These are phyloP conservation scores for Acorus gramineus DNA, from an alignment of 106 monocot genomes.

Conservation along the genomic window DNA sequence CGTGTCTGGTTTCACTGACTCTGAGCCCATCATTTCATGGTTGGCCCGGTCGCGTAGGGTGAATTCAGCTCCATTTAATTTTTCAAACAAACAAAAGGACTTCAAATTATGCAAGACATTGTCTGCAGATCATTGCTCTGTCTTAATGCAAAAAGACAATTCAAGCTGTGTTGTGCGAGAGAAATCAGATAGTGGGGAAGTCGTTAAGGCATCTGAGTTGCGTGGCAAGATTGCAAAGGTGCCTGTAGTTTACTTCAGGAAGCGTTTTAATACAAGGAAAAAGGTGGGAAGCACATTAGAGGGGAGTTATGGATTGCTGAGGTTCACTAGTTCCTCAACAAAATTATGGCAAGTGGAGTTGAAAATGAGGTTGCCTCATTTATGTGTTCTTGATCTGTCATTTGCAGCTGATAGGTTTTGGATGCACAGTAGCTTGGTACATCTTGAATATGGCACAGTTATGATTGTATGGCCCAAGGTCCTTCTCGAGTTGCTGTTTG, in stretches of 20 bases:
- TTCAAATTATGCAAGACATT: slow-evolving; percentile 1
- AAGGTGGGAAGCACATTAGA: slow-evolving; percentile 6
- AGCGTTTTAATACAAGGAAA: slow-evolving; percentile 35
- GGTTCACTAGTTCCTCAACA: slow-evolving; percentile 7
- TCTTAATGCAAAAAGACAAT: too few relatives aligned
- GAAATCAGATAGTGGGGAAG: not conserved
- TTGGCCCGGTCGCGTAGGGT: slow-evolving; percentile 29
- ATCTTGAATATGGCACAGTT: too few relatives aligned
- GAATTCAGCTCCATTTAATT: slow-evolving; percentile 26
- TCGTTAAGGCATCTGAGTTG: not conserved
- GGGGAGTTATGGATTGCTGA: slow-evolving; percentile 6
- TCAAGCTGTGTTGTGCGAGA: not conserved
- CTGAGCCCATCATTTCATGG: slow-evolving; percentile 82
- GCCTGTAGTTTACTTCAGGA: slow-evolving; percentile 60
- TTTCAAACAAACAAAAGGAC: slow-evolving; percentile 25
- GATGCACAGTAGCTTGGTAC: too few relatives aligned
- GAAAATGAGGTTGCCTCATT: slow-evolving; percentile 21
- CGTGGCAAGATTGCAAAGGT: slow-evolving; percentile 14
- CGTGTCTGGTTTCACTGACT: slow-evolving; percentile 20
- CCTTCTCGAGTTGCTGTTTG: too few relatives aligned
- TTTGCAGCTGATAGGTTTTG: too few relatives aligned
- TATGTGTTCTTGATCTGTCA: not conserved
- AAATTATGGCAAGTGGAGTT: slow-evolving; percentile 13
- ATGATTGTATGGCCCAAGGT: too few relatives aligned
- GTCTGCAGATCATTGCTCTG: not conserved